Conservation (phyloP, 1,284 basidiomycete species). For the Leccinum huronense region DNA sequence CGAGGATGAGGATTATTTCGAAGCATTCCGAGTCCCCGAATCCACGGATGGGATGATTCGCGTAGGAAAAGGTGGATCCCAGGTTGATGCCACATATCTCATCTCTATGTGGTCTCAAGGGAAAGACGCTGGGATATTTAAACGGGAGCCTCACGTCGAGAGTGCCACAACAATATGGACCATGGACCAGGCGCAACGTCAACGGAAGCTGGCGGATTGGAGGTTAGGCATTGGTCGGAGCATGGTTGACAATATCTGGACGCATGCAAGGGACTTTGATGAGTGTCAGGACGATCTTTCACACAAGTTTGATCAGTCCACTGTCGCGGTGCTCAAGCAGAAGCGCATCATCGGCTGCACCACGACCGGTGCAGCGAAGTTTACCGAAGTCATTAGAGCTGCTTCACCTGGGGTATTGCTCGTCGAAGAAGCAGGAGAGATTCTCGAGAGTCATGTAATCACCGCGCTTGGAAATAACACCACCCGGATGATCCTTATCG, state of each 20-base stretch:
- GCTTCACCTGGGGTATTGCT: slow-evolving; percentile 52
- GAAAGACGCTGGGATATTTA: slow-evolving; percentile 44
- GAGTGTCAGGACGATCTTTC: slow-evolving; percentile 37
- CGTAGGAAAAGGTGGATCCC: slow-evolving; percentile 43
- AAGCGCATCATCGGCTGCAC: slow-evolving; percentile 64
- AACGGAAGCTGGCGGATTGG: slow-evolving; percentile 41
- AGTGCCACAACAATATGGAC: slow-evolving; percentile 43
- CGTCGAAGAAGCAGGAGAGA: slow-evolving; percentile 71
- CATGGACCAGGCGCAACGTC: slow-evolving; percentile 37
- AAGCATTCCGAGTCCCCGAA: slow-evolving; percentile 48
- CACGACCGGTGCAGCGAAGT: slow-evolving; percentile 65
- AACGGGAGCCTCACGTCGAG: slow-evolving; percentile 26
- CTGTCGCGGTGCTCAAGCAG: slow-evolving; percentile 36
- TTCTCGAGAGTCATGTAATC: slow-evolving; percentile 62
- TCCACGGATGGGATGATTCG: slow-evolving; percentile 41
- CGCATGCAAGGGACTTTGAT: slow-evolving; percentile 43
- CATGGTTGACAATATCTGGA: slow-evolving; percentile 37
- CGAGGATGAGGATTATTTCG: slow-evolving; percentile 41
- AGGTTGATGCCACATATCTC: slow-evolving; percentile 39
- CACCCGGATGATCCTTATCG: slow-evolving; percentile 59
- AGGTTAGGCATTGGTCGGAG: slow-evolving; percentile 38
- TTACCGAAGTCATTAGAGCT: slow-evolving; percentile 44
- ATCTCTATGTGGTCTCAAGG: slow-evolving; percentile 47
- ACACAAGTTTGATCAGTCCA: slow-evolving; percentile 39
- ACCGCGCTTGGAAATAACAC: slow-evolving; percentile 50